These are phyloP conservation scores for Prunus yedoensis DNA, from an alignment of 331 rosid species.

Conservation along the genomic window DNA sequence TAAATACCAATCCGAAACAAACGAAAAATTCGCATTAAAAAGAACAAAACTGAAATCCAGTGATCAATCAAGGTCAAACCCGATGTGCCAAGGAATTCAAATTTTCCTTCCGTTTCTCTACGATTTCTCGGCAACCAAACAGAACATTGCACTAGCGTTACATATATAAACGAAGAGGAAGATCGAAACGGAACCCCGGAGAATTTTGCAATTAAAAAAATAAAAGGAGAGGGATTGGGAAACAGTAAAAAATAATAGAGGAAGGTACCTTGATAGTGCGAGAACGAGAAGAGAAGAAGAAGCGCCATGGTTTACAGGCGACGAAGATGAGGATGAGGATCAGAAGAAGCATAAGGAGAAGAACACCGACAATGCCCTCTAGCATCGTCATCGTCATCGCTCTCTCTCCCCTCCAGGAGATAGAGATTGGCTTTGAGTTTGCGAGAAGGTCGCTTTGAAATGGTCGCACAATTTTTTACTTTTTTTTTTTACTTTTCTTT, in stretches of 20 bases:
- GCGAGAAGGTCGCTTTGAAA: constrained; percentile 91
- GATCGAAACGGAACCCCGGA: constrained; percentile 15
- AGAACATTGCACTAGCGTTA: constrained; percentile 24
- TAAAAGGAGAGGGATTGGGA: background rate
- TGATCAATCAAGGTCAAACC: constrained; percentile 8
- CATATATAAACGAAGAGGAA: background rate
- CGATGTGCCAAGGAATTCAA: constrained; percentile 7
- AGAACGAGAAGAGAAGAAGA: constrained; percentile 53
- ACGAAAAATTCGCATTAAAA: background rate
- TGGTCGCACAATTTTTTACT: constrained; percentile 43
- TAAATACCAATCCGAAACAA: background rate
- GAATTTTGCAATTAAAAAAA: background rate
- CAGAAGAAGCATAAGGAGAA: constrained; percentile 91
- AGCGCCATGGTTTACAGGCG: constrained; percentile 97
- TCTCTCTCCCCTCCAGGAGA: constrained; percentile 51
- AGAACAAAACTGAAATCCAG: background rate
- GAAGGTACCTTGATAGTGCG: constrained; percentile 56
- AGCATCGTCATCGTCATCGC: constrained; percentile 65
- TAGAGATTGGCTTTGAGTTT: constrained; percentile 55
- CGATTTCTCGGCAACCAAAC: constrained; percentile 26
- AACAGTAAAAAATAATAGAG: background rate
- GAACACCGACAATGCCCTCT: constrained; percentile 56
- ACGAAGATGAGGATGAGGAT: constrained; percentile 61
- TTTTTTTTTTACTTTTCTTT: background rate
- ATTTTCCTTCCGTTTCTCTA: constrained; percentile 11